Conservation (phyloP, 139 green algal species). For the Chlamydomonas schloesseri region DNA sequence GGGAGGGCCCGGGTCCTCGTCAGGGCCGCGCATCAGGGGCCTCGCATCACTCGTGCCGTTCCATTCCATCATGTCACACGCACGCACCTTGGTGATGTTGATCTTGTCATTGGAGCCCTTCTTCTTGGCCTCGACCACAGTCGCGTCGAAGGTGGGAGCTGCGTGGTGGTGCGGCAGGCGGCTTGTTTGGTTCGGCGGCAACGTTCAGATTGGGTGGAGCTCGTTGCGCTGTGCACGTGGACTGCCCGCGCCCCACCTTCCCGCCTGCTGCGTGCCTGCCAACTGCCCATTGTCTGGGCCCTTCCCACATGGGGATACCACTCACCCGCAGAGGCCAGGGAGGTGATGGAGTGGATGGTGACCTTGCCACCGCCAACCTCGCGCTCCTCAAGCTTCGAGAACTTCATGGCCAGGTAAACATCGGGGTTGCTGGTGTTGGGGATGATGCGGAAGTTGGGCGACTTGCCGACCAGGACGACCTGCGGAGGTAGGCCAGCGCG, state of each 20-base stretch:
- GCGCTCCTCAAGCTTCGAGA: constrained; percentile 22
- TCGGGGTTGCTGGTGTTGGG: neutral
- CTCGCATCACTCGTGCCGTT: neutral
- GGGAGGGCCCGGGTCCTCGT: neutral
- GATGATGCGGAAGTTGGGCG: constrained; percentile 40
- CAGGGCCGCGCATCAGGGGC: neutral
- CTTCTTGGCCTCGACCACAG: neutral
- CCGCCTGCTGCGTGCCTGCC: no score
- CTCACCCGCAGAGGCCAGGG: constrained; percentile 9
- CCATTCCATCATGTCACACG: no score
- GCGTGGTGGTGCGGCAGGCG: neutral
- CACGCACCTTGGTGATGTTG: neutral
- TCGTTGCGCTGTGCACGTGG: no score
- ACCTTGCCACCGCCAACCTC: neutral
- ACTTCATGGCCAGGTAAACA: neutral
- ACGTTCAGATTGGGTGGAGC: no score
- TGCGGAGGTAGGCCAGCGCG: neutral
- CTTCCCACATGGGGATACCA: no score
- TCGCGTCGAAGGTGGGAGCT: neutral
- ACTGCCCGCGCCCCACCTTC: no score
- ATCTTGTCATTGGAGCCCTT: neutral
- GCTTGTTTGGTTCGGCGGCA: neutral
- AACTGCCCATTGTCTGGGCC: no score
- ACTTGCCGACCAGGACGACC: constrained; percentile 26
- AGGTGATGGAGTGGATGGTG: neutral